Conservation (phyloP, 441 rosid genomes). For the Populus hybrid region DNA sequence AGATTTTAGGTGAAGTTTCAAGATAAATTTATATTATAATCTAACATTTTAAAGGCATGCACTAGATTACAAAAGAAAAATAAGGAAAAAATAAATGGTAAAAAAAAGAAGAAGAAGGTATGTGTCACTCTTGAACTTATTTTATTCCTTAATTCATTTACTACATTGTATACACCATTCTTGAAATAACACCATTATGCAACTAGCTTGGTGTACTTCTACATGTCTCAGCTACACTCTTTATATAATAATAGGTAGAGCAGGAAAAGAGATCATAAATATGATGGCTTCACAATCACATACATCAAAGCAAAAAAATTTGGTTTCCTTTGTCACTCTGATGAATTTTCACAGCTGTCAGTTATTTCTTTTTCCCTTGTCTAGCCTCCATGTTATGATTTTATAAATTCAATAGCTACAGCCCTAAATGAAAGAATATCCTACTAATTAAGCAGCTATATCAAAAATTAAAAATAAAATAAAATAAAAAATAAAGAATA, state of each 20-base stretch:
- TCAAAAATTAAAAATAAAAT: neutral
- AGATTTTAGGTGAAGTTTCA: neutral
- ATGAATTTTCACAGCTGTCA: neutral
- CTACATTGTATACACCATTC: neutral
- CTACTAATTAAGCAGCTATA: neutral
- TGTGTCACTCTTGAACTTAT: neutral
- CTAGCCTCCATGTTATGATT: neutral
- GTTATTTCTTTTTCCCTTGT: neutral
- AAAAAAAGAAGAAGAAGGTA: neutral
- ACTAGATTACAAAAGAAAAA: neutral
- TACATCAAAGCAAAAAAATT: neutral
- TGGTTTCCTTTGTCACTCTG: neutral
- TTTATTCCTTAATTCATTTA: slow-evolving; percentile 1
- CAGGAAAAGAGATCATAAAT: neutral
- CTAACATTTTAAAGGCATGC: neutral
- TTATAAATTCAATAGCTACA: neutral
- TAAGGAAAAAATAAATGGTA: neutral
- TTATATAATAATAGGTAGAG: neutral
- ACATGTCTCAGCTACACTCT: neutral
- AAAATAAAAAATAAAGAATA: neutral
- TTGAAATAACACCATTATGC: neutral
- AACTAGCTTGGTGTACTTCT: neutral
- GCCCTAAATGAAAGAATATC: neutral
- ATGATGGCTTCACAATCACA: neutral
- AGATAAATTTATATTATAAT: no score